phyloP scores from a whole-genome alignment of 1,284 basidiomycete genomes.

The Paramarasmius palmivorus region DNA sequence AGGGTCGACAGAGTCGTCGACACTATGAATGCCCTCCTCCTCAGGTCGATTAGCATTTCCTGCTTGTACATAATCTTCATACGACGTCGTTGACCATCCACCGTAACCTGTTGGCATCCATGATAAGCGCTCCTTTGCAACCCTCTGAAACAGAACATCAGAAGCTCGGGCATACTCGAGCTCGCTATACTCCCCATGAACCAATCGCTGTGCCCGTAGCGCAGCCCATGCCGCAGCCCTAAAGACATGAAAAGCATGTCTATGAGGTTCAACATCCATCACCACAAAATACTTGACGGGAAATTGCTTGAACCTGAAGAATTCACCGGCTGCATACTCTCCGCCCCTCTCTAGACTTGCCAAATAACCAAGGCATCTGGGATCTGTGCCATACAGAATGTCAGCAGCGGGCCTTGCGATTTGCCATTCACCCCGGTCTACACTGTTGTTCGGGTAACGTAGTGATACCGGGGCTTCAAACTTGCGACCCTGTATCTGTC shows the following conservation, averaged over 20 bases:
- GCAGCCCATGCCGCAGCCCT: conserved; percentile 25
- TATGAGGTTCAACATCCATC: conserved; percentile 18
- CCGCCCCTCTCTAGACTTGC: too few relatives aligned
- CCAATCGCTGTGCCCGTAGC: conserved; percentile 21
- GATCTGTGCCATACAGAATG: too few relatives aligned
- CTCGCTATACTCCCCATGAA: conserved; percentile 18
- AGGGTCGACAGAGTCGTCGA: too few relatives aligned
- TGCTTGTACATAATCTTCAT: too few relatives aligned
- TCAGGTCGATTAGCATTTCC: too few relatives aligned
- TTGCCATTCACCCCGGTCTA: conserved; percentile 18
- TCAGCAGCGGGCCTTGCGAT: background rate
- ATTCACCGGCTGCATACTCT: background rate
- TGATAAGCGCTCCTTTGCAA: too few relatives aligned
- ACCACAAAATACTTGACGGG: conserved; percentile 33
- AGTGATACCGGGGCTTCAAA: conserved; percentile 25
- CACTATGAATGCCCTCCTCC: too few relatives aligned
- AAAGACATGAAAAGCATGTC: conserved; percentile 11
- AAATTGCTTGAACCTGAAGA: conserved; percentile 30
- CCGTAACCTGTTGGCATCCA: too few relatives aligned
- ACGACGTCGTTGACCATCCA: too few relatives aligned
- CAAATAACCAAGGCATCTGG: too few relatives aligned
- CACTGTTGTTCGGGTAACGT: too few relatives aligned
- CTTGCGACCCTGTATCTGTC: conserved; percentile 16
- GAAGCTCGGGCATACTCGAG: conserved; percentile 18
- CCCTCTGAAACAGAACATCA: too few relatives aligned